Conservation (phyloP, 192 early-diverging fungal genomes). For the Backusella morwellensis region DNA sequence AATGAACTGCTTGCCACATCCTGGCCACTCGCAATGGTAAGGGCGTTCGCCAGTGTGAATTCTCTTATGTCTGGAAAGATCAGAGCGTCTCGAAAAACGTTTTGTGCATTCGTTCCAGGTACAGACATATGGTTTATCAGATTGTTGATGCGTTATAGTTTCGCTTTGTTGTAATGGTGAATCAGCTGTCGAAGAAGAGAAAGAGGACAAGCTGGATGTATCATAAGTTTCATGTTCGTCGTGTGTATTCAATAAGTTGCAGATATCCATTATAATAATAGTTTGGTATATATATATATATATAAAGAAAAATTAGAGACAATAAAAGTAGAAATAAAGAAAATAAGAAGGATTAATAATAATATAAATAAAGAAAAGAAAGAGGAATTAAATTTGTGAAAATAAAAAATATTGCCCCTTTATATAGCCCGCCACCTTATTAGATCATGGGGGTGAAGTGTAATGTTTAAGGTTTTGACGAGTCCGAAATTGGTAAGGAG, state of each 20-base stretch:
- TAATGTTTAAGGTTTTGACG: neutral
- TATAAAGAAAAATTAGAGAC: neutral
- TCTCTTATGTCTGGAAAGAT: conserved; percentile 51
- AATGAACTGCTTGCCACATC: conserved; percentile 55
- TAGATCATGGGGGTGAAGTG: neutral
- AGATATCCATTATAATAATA: conserved; percentile 33
- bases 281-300: neutral
- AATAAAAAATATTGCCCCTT: neutral
- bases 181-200: conserved; percentile 3
- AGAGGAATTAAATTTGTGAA: conserved; percentile 1
- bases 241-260: conserved; percentile 34
- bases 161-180: neutral
- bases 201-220: conserved; percentile 10
- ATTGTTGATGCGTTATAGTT: neutral
- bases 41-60: conserved; percentile 59
- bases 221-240: conserved; percentile 18
- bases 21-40: conserved; percentile 44
- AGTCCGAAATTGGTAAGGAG: neutral
- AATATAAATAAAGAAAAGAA: conserved; percentile 2
- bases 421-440: neutral
- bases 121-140: conserved; percentile 43
- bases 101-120: conserved; percentile 45
- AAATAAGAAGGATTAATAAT: neutral
- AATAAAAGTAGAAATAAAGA: neutral
- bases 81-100: conserved; percentile 53